Evolutionary conservation across 305 asterid species (phyloP).

Genomic region (Euphrasia arctica): DNA sequence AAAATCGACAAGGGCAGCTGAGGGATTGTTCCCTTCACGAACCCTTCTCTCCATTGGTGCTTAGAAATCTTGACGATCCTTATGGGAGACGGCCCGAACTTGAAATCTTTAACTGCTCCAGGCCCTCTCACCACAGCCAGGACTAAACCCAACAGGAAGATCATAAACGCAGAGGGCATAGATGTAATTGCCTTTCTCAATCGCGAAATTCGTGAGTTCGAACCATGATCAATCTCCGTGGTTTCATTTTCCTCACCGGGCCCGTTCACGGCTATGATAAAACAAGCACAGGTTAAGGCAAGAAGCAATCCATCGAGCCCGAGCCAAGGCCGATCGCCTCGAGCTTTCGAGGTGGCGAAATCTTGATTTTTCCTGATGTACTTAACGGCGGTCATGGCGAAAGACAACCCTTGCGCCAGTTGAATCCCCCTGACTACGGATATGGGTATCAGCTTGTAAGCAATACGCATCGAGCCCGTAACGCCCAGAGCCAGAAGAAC

Average conservation of each 20-base stretch:
- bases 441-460: slow-evolving; percentile 54
- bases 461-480: slow-evolving; percentile 63
- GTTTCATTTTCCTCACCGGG: slow-evolving; percentile 43
- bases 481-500: slow-evolving; percentile 49
- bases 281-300: slow-evolving; percentile 55
- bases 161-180: slow-evolving; percentile 62
- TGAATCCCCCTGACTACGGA: slow-evolving; percentile 81
- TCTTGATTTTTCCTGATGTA: slow-evolving; percentile 48
- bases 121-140: slow-evolving; percentile 68
- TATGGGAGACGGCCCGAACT: slow-evolving; percentile 60
- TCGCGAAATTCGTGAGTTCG: slow-evolving; percentile 16
- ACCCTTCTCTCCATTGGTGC: slow-evolving; percentile 73
- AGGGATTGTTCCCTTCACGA: slow-evolving; percentile 74
- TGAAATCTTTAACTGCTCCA: slow-evolving; percentile 39
- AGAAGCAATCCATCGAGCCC: slow-evolving; percentile 70
- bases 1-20: slow-evolving; percentile 70
- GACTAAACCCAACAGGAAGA: slow-evolving; percentile 56
- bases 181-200: slow-evolving; percentile 32
- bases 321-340: slow-evolving; percentile 52
- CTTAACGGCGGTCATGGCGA: slow-evolving; percentile 73
- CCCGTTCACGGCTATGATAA: slow-evolving; percentile 59
- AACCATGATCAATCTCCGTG: slow-evolving; percentile 13
- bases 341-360: slow-evolving; percentile 51
- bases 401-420: slow-evolving; percentile 69
- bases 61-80: slow-evolving; percentile 44